Evolutionary conservation across 83 land plant genomes (phyloP), one percentile per base, ranked within the genome.

Genomic region (Diphasiastrum complanatum): DNA sequence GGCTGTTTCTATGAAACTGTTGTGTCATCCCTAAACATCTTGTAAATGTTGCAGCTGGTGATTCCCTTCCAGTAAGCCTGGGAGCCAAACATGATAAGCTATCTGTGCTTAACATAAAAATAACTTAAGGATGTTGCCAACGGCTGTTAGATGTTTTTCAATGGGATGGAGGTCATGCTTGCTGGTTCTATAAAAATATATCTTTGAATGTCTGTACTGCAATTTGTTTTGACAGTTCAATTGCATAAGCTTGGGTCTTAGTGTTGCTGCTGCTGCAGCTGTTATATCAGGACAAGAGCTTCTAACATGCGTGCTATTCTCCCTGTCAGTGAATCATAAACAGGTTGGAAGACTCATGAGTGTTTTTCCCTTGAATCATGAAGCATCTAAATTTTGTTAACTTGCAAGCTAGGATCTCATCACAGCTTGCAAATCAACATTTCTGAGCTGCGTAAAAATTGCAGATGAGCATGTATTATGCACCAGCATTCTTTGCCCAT

Each of bases 381-480:
- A 28, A 4, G 11, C 49, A 56, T 56, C 48, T 8, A 14, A 28
- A 47, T 14, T 6, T 29, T 28, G 60, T 8, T 12, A 5, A 16
- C 49, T 5, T 56, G 49, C 11, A 18, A 28, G 11, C 29, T 12
- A n/a, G 18, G 27, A 61, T 61, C 51, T 23, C 22, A 14, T n/a
- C n/a, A n/a, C n/a, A n/a, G n/a, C n/a, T n/a, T n/a, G n/a, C n/a
- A n/a, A n/a, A n/a, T n/a, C n/a, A n/a, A n/a, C 22, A 49, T 49
- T 8, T 20, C 20, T 49, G 19, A 11, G 10, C 19, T 49, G 5
- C 18, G 32, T 18, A 11, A 25, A 25, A 26, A 19, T 33, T 75
- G 53, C 81, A 92, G 98, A 92, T 92, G 98, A 92, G 91, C 76
- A 77, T 84, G 65, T 92, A 92, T 61, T 92, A 75, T 71, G 98